Base-by-base conservation (phyloP, 1,139 yeast genomes). In the Groenewaldozyma auringiensis region DNA sequence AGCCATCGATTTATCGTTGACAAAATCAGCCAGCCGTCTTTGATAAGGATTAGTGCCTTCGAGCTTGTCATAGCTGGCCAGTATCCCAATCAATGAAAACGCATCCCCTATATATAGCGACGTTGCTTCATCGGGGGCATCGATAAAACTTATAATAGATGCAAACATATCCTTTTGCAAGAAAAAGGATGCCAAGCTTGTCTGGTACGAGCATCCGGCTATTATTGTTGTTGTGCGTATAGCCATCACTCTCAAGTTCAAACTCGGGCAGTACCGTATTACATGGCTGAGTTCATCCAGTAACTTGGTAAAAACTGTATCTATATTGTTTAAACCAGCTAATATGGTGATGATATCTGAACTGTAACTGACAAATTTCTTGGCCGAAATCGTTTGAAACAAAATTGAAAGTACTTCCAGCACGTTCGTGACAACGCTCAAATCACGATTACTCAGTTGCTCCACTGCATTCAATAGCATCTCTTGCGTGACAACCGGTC, bases 11-110 rank as follows among this genome's bases (percentile, higher is more conserved):
- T 54, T 49, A 36, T 62, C 65, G 44, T 68, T 69, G 14, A 66
- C 63, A 51, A 64, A 67, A 47, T 68, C 72, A 4, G 68, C 57
- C n/a, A 68, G 54, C 13, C 71, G 56, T 17, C 62, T 59, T 37
- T 57, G 60, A 47, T 68, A 68, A 0, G 69, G 67, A 43, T 65
- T 64, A 46, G 53, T 51, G 17, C 67, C 63, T 41, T 66, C 70
- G 37, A 62, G 53, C 45, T 60, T 62, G 51, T 66, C 67, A 44
- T 65, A 59, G 41, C 62, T 62, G 2, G 71, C 64, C 16, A 68
- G 51, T 2, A 67, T 51, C 2, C 71, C 72, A 8, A 68, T 53
- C 20, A 67, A 53, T 2, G 60, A 49, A 40, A 68, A 59, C 1
- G 71, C 72, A 44, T 63, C 62, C 4, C 64, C 64, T 34, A 62